Evolutionary conservation across 2,329 filamentous ascomycete genomes (phyloP).

Genomic region (Alternaria incomplexa): DNA sequence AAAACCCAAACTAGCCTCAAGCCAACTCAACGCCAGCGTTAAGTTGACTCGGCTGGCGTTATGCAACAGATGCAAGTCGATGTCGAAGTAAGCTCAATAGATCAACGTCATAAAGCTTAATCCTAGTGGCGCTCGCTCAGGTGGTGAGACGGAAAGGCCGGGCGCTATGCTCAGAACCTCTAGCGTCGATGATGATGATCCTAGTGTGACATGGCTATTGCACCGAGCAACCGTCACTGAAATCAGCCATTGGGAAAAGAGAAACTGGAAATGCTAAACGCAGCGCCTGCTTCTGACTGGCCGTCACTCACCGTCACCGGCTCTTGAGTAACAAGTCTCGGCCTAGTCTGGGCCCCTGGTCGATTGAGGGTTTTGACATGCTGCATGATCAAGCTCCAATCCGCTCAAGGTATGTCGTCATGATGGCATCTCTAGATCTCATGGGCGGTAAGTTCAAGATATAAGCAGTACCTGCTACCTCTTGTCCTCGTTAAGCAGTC

Average conservation of each 20-base stretch:
- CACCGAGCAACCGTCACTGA: not conserved
- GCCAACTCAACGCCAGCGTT: not conserved
- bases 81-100: constrained; percentile 15
- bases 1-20: not conserved
- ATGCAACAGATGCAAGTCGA: not conserved
- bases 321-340: not conserved
- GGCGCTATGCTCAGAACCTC: not conserved
- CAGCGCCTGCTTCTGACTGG: not conserved
- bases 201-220: not conserved
- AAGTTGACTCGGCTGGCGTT: not conserved
- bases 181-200: not conserved
- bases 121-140: not conserved
- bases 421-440: constrained; percentile 2
- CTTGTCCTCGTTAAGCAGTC: not conserved
- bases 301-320: not conserved
- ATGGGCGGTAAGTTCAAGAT: not conserved
- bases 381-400: constrained; percentile 1
- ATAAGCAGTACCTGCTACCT: not conserved
- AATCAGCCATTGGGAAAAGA: not conserved
- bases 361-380: not conserved
- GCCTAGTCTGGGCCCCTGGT: not conserved
- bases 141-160: constrained; percentile 2
- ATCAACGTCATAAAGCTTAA: constrained; percentile 18
- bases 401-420: constrained; percentile 4
- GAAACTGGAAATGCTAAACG: not conserved